Evolutionary conservation across 75 land plant genomes (phyloP).

Genomic region (Larix kaempferi): DNA sequence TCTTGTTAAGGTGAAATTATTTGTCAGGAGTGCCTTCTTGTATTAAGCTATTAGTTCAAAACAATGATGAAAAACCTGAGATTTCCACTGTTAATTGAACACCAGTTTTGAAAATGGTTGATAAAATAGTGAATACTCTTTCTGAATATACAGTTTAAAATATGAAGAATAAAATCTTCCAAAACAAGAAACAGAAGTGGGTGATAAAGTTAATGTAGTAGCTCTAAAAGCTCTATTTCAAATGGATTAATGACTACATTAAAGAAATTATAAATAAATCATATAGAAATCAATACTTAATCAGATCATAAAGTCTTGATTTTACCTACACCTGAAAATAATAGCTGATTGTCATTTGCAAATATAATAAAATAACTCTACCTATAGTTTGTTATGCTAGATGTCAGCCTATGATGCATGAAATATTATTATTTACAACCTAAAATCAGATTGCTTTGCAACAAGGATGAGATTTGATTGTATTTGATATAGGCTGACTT

Average conservation of each 20-base stretch:
- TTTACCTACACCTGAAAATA: background rate
- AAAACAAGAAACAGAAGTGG: background rate
- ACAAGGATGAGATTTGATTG: background rate
- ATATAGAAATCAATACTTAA: too few relatives aligned
- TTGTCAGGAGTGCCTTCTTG: too few relatives aligned
- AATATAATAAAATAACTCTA: background rate
- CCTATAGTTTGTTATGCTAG: background rate
- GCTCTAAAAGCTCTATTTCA: background rate
- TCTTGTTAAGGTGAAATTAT: too few relatives aligned
- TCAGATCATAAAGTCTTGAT: background rate
- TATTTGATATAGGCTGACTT: constrained; percentile 59
- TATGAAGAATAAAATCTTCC: background rate
- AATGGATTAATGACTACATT: background rate
- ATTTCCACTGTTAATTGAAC: too few relatives aligned
- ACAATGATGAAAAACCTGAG: too few relatives aligned
- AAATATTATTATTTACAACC: background rate
- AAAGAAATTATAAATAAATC: too few relatives aligned
- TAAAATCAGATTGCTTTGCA: constrained; percentile 12
- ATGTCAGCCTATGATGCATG: background rate
- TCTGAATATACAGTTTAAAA: too few relatives aligned
- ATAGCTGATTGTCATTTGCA: background rate
- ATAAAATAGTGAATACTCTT: too few relatives aligned
- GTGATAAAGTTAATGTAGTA: background rate
- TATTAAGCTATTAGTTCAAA: too few relatives aligned
- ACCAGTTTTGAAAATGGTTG: too few relatives aligned